A percentile compares a stretch with the other conserved stretches of the same genome.
Conservation (phyloP, 441 rosid genomes). For the Euphorbia corollata region DNA sequence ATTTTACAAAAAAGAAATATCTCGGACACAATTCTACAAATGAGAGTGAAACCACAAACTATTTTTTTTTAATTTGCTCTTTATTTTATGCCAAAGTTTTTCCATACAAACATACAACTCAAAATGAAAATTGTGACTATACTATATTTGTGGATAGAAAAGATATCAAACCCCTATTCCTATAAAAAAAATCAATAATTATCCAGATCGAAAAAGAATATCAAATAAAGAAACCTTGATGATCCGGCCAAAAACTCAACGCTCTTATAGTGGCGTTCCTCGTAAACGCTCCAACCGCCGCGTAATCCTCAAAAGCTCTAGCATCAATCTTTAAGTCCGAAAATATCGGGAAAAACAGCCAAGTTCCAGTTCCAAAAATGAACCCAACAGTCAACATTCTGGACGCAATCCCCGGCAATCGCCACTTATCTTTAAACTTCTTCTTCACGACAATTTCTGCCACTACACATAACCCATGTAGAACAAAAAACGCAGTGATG, state of each 20-base stretch:
- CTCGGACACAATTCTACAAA: too few species aligned
- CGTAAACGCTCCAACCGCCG: constrained; percentile 22
- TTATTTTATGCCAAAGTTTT: too few species aligned
- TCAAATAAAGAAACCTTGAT: background rate
- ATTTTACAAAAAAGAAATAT: too few species aligned
- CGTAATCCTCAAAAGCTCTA: constrained; percentile 40
- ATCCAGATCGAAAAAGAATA: too few species aligned
- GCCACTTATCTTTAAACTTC: constrained; percentile 5
- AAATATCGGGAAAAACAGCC: constrained; percentile 35
- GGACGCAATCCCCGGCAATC: constrained; percentile 13
- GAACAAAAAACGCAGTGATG: constrained; percentile 32
- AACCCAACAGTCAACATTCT: constrained; percentile 25
- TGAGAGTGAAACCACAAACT: too few species aligned
- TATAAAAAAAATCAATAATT: too few species aligned
- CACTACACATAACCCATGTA: constrained; percentile 32
- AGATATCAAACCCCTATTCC: too few species aligned
- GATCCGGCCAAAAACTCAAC: background rate
- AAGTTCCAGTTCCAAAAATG: constrained; percentile 20
- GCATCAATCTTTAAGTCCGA: constrained; percentile 22
- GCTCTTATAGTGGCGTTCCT: background rate
- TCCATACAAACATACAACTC: too few species aligned
- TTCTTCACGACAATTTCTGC: constrained; percentile 27
- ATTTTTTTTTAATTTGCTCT: too few species aligned
- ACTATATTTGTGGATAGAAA: too few species aligned
- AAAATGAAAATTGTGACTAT: too few species aligned